phyloP scores from a whole-genome alignment of 2,329 filamentous ascomycete genomes.

The Calonectria fujianensis region DNA sequence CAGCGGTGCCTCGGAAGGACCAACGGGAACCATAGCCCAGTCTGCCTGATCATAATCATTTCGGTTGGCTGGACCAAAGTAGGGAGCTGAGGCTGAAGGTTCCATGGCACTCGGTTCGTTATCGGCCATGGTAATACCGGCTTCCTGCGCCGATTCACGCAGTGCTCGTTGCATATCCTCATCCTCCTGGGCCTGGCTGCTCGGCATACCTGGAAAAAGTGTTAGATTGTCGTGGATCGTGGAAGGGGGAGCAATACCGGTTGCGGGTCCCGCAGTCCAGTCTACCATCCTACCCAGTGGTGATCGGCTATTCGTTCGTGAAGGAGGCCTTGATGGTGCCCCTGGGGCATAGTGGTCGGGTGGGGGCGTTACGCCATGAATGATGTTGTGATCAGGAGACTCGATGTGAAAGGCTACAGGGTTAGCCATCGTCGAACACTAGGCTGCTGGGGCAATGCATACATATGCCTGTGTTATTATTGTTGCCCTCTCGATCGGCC shows the following conservation, averaged over 20 bases:
- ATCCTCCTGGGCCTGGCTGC: constrained; percentile 68
- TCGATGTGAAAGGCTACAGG: constrained; percentile 74
- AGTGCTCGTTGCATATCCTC: constrained; percentile 74
- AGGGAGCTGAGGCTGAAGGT: constrained; percentile 61
- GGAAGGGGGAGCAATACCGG: constrained; percentile 61
- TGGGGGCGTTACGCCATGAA: constrained; percentile 66
- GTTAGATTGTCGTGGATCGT: constrained; percentile 51
- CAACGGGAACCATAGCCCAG: constrained; percentile 75
- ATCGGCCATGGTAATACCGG: constrained; percentile 63
- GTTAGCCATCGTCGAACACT: constrained; percentile 50
- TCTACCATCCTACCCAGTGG: constrained; percentile 73
- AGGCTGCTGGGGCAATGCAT: constrained; percentile 45
- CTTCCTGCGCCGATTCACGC: constrained; percentile 72
- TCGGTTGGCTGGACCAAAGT: constrained; percentile 77
- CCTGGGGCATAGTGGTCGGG: constrained; percentile 64
- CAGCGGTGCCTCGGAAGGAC: constrained; percentile 51
- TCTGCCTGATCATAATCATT: constrained; percentile 71
- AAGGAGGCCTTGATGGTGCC: constrained; percentile 78
- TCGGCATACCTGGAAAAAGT: constrained; percentile 60
- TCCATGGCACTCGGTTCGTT: constrained; percentile 73
- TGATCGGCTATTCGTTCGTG: constrained; percentile 74
- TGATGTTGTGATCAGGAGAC: constrained; percentile 67
- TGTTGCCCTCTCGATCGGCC: constrained; percentile 71
- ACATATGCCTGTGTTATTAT: constrained; percentile 67
- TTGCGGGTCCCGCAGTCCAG: constrained; percentile 64